phyloP scores from a whole-genome alignment of 768 basidiomycete genomes.

The Piloderma croceum region DNA sequence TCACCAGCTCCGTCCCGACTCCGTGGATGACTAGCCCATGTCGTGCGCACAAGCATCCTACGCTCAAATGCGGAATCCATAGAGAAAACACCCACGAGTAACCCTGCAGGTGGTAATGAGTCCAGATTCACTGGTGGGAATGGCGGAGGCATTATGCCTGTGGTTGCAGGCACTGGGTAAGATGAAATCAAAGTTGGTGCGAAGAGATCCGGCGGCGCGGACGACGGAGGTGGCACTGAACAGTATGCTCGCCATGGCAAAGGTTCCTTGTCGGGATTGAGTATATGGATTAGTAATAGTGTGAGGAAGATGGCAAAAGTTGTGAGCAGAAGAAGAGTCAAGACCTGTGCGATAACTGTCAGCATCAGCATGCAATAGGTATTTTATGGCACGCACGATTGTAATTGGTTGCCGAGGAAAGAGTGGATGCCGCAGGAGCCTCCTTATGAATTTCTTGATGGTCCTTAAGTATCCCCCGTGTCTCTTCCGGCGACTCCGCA shows the following conservation, averaged over 20 bases:
- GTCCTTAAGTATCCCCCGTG: constrained; percentile 42
- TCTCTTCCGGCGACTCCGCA: constrained; percentile 49
- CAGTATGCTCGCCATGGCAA: constrained; percentile 95
- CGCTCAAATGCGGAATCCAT: constrained; percentile 82
- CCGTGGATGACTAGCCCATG: constrained; percentile 81
- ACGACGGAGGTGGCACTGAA: constrained; percentile 53
- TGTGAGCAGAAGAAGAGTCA: constrained; percentile 70
- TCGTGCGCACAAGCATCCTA: constrained; percentile 79
- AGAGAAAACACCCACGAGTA: constrained; percentile 88
- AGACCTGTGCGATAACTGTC: constrained; percentile 39
- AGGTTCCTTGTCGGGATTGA: constrained; percentile 94
- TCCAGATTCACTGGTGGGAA: constrained; percentile 78
- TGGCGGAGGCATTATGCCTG: constrained; percentile 24
- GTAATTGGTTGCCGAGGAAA: constrained; percentile 78
- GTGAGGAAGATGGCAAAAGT: constrained; percentile 81
- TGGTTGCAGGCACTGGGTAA: constrained; percentile 27
- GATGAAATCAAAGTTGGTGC: constrained; percentile 36
- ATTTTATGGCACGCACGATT: constrained; percentile 49
- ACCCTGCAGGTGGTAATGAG: constrained; percentile 70
- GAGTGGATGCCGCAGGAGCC: constrained; percentile 63
- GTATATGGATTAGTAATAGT: constrained; percentile 81
- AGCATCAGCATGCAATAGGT: constrained; percentile 6
- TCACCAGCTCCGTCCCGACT: constrained; percentile 68
- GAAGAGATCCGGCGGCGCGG: constrained; percentile 37
- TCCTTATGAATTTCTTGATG: constrained; percentile 49